Conservation (phyloP, 2,329 filamentous ascomycete species). For the Raffaelea ambrosiae region DNA sequence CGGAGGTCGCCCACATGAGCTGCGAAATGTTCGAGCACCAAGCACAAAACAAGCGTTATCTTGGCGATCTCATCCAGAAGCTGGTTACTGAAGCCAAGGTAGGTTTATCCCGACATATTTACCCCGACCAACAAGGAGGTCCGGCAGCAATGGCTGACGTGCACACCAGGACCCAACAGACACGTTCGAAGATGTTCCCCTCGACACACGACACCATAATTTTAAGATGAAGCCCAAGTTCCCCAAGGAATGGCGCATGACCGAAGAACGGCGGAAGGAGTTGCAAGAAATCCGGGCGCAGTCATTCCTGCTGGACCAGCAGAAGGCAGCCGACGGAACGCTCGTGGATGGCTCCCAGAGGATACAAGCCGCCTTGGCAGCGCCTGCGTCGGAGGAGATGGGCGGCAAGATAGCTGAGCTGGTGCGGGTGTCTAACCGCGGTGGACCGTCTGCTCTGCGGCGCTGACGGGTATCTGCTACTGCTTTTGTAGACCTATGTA, state of each 20-base stretch:
- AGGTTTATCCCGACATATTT: slow-evolving; percentile 14
- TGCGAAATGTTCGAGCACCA: slow-evolving; percentile 82
- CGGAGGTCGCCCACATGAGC: slow-evolving; percentile 76
- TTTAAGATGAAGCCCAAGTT: slow-evolving; percentile 61
- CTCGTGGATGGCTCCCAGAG: slow-evolving; percentile 50
- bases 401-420: slow-evolving; percentile 14
- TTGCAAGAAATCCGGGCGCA: slow-evolving; percentile 53
- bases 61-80: slow-evolving; percentile 67
- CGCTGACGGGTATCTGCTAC: too few species aligned
- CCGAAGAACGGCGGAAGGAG: slow-evolving; percentile 54
- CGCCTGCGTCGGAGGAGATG: slow-evolving; percentile 6
- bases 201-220: slow-evolving; percentile 80
- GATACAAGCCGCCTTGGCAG: slow-evolving; percentile 32
- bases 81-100: slow-evolving; percentile 68
- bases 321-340: slow-evolving; percentile 41
- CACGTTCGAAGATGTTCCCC: slow-evolving; percentile 78
- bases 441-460: not conserved
- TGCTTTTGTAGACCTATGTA: too few species aligned
- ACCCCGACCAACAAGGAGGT: not conserved
- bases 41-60: slow-evolving; percentile 94
- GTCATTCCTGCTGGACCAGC: slow-evolving; percentile 43
- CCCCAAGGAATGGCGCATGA: slow-evolving; percentile 77
- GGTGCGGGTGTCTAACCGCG: slow-evolving; percentile 15
- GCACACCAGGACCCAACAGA: slow-evolving; percentile 58
- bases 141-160: not conserved